A percentile compares a stretch with the other conserved stretches of the same genome.
Evolutionary conservation across 345 rosid species (phyloP).

Genomic region (Nasturtium officinale): DNA sequence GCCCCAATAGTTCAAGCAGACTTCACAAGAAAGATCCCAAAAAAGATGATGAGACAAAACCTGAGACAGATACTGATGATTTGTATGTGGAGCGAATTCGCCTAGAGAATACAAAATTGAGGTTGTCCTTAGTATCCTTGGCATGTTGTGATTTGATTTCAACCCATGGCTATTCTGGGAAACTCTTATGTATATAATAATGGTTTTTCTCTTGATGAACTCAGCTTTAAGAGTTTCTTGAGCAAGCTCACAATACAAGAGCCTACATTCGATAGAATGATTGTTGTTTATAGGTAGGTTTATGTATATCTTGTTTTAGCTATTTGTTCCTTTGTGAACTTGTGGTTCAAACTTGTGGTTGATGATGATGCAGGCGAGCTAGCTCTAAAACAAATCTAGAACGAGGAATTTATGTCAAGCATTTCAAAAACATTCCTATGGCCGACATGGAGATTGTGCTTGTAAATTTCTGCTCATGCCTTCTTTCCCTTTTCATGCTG

Average conservation of each 20-base stretch:
- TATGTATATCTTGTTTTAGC: slow-evolving; percentile 28
- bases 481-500: slow-evolving; percentile 25
- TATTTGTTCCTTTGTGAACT: slow-evolving; percentile 17
- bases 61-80: slow-evolving; percentile 56
- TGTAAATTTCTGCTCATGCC: slow-evolving; percentile 56
- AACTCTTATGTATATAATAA: slow-evolving; percentile 9
- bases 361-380: slow-evolving; percentile 60
- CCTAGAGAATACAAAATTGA: slow-evolving; percentile 77
- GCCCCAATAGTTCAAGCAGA: slow-evolving; percentile 50
- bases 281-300: slow-evolving; percentile 85
- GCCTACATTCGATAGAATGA: slow-evolving; percentile 93
- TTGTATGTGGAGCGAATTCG: slow-evolving; percentile 76
- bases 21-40: slow-evolving; percentile 57
- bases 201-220: slow-evolving; percentile 30
- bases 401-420: slow-evolving; percentile 80
- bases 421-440: slow-evolving; percentile 98
- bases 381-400: slow-evolving; percentile 58
- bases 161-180: slow-evolving; percentile 9
- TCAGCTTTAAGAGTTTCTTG: slow-evolving; percentile 64
- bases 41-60: slow-evolving; percentile 64
- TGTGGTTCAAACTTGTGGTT: slow-evolving; percentile 24
- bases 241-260: slow-evolving; percentile 84
- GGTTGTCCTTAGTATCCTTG: slow-evolving; percentile 47
- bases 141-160: slow-evolving; percentile 23
- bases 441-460: slow-evolving; percentile 99